Conservation (phyloP, 441 rosid genomes). For the Adansonia rubrostipa region DNA sequence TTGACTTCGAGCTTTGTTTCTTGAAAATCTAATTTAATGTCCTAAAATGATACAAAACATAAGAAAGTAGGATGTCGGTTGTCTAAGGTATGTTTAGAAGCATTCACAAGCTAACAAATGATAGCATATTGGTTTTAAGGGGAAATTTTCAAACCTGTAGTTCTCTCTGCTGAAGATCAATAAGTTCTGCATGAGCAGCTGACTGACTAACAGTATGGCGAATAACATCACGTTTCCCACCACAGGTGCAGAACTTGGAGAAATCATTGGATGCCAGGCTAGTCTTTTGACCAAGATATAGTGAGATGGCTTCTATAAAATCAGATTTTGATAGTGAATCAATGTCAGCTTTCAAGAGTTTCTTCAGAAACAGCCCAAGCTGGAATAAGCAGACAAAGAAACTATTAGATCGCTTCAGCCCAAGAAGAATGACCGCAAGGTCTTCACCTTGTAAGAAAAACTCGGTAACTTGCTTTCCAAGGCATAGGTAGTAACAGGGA, state of each 20-base stretch:
- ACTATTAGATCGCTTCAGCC: neutral
- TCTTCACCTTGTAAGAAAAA: neutral
- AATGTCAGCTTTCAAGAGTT: constrained; percentile 43
- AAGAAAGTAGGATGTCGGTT: neutral
- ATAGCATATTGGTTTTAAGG: neutral
- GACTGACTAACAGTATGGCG: constrained; percentile 32
- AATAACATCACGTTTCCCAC: constrained; percentile 51
- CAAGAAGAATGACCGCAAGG: neutral
- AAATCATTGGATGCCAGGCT: constrained; percentile 63
- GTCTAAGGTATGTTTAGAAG: neutral
- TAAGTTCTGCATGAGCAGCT: constrained; percentile 41
- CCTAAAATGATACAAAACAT: constrained; percentile 43
- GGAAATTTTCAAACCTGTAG: constrained; percentile 53
- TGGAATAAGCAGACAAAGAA: constrained; percentile 34
- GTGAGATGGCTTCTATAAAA: constrained; percentile 71
- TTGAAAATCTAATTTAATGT: constrained; percentile 55
- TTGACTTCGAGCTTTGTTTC: constrained; percentile 59
- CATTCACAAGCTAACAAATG: neutral
- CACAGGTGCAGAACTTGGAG: constrained; percentile 81
- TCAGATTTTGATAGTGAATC: constrained; percentile 63
- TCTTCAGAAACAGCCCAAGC: constrained; percentile 79
- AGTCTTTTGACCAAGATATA: constrained; percentile 65
- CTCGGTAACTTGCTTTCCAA: neutral
- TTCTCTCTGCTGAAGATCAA: constrained; percentile 60
- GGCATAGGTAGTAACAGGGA: neutral